Percentiles rank a stretch among this genome's conserved stretches.
Evolutionary conservation across 768 basidiomycete genomes (phyloP).

Genomic region (Auricularia sp.): DNA sequence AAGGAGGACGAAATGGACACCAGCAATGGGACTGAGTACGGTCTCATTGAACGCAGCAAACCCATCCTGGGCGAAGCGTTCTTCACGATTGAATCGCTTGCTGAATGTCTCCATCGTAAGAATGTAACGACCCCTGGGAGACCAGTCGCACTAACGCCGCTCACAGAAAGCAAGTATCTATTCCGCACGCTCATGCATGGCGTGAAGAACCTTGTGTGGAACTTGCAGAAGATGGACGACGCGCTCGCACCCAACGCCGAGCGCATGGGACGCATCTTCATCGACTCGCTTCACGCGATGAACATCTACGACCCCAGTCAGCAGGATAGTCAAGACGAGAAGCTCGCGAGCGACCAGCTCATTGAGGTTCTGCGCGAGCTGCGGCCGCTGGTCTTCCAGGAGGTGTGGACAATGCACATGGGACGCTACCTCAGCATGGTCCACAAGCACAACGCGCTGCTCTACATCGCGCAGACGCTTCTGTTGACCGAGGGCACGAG

Average conservation of each 20-base stretch:
- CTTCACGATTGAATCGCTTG: conserved; percentile 32
- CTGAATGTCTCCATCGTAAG: conserved; percentile 69
- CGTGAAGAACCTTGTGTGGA: conserved; percentile 50
- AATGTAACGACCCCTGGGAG: conserved; percentile 76
- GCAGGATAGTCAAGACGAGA: conserved; percentile 43
- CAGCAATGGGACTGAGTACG: conserved; percentile 37
- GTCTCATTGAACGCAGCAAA: conserved; percentile 74
- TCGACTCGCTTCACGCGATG: conserved; percentile 76
- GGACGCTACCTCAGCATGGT: conserved; percentile 80
- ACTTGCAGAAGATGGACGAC: conserved; percentile 23
- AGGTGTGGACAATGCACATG: conserved; percentile 91
- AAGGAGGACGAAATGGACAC: conserved; percentile 27
- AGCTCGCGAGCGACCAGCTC: conserved; percentile 79
- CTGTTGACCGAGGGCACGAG: conserved; percentile 70
- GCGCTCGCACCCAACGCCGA: conserved; percentile 74
- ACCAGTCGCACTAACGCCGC: conserved; percentile 24
- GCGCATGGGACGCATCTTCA: conserved; percentile 81
- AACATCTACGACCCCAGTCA: conserved; percentile 62
- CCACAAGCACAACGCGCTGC: conserved; percentile 64
- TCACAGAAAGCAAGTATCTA: conserved; percentile 70
- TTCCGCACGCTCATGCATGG: conserved; percentile 81
- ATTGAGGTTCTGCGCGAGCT: conserved; percentile 67
- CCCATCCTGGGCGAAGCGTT: conserved; percentile 37
- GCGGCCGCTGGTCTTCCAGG: conserved; percentile 87
- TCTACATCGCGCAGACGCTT: conserved; percentile 77